Base-by-base conservation (phyloP, 805 yeast genomes). In the Debaryomyces prosopidis region DNA sequence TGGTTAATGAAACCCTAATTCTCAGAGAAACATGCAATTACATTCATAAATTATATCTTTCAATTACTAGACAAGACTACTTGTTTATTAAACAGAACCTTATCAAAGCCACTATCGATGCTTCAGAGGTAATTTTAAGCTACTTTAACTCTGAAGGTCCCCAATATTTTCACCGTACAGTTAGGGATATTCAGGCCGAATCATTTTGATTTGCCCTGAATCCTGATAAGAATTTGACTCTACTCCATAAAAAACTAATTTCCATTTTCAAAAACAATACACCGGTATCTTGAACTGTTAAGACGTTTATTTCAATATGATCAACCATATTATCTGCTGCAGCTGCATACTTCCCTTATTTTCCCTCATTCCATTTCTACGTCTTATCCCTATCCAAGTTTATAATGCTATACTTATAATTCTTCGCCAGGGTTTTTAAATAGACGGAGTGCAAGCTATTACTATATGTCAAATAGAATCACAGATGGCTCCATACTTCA, bases 81-180 rank as follows among this genome's bases (percentile, higher is more conserved):
- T 54, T 52, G 33, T 53, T 45, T 38, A 62, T 67, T 34, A 65
- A 61, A 44, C 59, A 58, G 42, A 47, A 51, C 43, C 52, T 67
- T 35, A 50, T 66, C 17, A 55, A 58, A 40, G 55, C 70, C 4
- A 47, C 66, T 18, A 46, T 63, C 32, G 54, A 57, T 38, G 49
- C 64, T 7, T 60, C 68, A 2, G 70, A 66, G 16, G 61, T 53
- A 40, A 48, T 64, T 10, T 53, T 63, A 36, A 51, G 52, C 20
- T 53, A 62, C 26, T 65, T 66, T 46, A 53, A 55, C 42, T 50
- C 64, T n/a, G 51, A 52, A 35, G 71, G 71, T 28, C 66, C 68
- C 4, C 66, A 59, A 48, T 59, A 49, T 39, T 51, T 67, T 11
- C 62, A 49, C 50, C 51, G 57, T 6, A 14, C 33, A 8, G 33